These are phyloP conservation scores for Curvularia eragrostidis DNA, from an alignment of 2,329 filamentous ascomycete species.

Conservation along the genomic window DNA sequence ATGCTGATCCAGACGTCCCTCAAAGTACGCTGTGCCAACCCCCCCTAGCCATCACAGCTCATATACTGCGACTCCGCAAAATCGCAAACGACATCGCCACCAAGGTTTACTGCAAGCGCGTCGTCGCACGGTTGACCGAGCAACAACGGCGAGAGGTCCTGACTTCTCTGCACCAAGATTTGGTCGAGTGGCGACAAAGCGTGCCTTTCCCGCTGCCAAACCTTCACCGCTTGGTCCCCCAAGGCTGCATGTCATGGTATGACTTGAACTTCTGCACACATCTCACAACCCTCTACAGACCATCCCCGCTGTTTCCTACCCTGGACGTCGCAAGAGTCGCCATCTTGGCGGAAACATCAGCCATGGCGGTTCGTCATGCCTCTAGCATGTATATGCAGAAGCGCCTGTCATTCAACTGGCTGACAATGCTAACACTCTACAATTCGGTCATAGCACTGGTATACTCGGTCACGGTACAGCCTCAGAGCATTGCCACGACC, in stretches of 20 bases:
- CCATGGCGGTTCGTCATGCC: neutral
- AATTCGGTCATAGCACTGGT: neutral
- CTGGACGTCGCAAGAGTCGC: neutral
- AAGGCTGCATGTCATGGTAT: neutral
- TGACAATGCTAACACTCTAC: neutral
- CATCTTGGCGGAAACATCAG: neutral
- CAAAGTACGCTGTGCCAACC: neutral
- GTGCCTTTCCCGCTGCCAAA: neutral
- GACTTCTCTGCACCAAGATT: neutral
- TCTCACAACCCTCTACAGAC: neutral
- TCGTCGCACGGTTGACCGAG: neutral
- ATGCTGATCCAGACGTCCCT: neutral
- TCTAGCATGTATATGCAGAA: neutral
- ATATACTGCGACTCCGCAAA: neutral
- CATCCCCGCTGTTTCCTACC: neutral
- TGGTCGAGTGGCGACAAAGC: neutral
- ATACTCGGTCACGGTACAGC: neutral
- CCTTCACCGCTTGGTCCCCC: neutral
- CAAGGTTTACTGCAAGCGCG: neutral
- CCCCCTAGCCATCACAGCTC: neutral
- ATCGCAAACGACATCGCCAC: neutral
- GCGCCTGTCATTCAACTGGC: neutral
- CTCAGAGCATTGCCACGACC: neutral
- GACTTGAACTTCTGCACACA: neutral
- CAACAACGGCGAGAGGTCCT: neutral